These are phyloP conservation scores for Phaeosphaeria sp. DNA, from an alignment of 2,329 filamentous ascomycete genomes.

Conservation along the genomic window DNA sequence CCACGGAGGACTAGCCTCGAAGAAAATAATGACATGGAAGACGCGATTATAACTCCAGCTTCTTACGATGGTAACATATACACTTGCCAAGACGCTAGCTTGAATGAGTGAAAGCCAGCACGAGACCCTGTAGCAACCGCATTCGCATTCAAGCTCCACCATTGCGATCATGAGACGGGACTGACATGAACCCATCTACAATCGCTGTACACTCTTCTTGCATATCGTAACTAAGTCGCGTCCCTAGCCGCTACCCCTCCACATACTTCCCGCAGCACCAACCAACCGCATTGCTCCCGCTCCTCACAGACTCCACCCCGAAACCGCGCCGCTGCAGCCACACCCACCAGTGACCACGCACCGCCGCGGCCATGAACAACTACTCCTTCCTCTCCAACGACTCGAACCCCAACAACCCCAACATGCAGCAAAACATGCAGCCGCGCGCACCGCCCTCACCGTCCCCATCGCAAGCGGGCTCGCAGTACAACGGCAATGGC, in stretches of 20 bases:
- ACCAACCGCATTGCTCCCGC: background rate
- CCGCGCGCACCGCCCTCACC: constrained; percentile 46
- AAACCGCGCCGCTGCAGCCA: constrained; percentile 14
- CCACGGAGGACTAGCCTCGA: background rate
- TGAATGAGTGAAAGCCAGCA: background rate
- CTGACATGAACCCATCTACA: background rate
- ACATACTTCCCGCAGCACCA: background rate
- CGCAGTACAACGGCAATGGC: constrained; percentile 43
- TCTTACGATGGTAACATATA: background rate
- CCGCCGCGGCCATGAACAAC: constrained; percentile 41
- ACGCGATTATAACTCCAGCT: background rate
- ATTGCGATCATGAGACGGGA: background rate
- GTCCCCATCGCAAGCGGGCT: constrained; percentile 32
- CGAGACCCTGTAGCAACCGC: constrained; percentile 1
- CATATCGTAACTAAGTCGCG: background rate
- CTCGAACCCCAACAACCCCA: constrained; percentile 20
- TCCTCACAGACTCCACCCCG: constrained; percentile 5
- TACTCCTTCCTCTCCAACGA: constrained; percentile 46
- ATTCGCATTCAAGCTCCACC: background rate
- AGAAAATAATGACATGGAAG: background rate
- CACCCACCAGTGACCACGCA: no score
- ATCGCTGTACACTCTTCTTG: background rate
- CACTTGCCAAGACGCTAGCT: constrained; percentile 3
- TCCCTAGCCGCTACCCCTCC: background rate
- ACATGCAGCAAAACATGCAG: constrained; percentile 14